Base-by-base conservation (phyloP, 2,329 filamentous ascomycete species). In the Diaporthe batatas region DNA sequence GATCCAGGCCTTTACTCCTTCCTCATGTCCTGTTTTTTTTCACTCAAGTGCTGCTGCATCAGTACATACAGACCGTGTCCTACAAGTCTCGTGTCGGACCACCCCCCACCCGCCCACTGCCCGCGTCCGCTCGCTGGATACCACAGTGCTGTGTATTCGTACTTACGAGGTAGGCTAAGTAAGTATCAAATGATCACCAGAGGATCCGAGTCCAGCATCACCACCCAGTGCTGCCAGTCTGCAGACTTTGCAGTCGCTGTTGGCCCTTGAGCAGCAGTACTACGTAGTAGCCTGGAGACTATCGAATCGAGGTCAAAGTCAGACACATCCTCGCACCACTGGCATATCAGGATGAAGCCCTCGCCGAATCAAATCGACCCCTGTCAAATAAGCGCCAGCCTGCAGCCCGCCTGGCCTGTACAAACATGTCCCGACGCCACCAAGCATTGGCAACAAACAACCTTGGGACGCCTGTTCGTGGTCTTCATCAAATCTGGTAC, bases 301-400 rank as follows among this genome's bases (percentile, higher is more conserved):
- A 65, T 65, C 62, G 42, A 65, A 65, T 65, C 62, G 42, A 65
- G 44, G 44, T 25, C 62, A 51, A 51, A 51, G 29, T 65, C 16
- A 36, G 16, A 23, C 25, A 32, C 25, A 32, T 14, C 25, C 39
- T 11, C 25, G 34, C 12, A 42, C 11, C 0, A 3, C 29, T 29
- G 29, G 29, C 29, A 29, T 29, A 29, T 29, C 29, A 29, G 6
- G 1, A n/a, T 29, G 29, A 25, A 12, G 62, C 6, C 11, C 6
- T 36, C 62, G 23, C 6, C 12, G 49, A 29, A 34, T n/a, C 25
- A 64, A 51, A 51, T 23, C 3, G 23, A 36, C 23, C 44, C 62
- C 44, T 65, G n/a, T 42, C 14, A 16, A 49, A 49, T 10, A 49
- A 65, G 29, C 44, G n/a, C 62, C 44, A 11, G 1, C 34, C n/a